Conservation (phyloP, 108 stramenopile species). For the Aurantiochytrium sp. region DNA sequence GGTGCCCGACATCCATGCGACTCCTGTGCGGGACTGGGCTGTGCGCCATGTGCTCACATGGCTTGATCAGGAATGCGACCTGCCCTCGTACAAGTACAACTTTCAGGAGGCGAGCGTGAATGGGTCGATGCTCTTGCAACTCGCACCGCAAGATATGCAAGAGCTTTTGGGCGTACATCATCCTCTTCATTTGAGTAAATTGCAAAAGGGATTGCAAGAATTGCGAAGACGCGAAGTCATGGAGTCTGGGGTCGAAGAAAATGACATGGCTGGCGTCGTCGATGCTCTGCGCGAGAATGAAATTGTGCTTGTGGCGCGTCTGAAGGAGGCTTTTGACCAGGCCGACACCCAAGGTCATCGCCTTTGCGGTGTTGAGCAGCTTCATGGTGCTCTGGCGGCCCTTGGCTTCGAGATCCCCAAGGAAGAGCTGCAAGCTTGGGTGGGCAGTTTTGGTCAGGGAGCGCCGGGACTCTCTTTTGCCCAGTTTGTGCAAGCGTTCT, state of each 20-base stretch:
- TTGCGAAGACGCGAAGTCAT: not conserved
- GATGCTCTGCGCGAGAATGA: not conserved
- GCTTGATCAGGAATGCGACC: not conserved
- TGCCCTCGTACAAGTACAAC: slow-evolving; percentile 10
- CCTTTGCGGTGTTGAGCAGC: not conserved
- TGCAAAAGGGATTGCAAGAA: not conserved
- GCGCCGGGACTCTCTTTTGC: not conserved
- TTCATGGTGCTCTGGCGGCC: not conserved
- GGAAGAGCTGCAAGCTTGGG: not conserved
- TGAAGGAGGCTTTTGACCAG: not conserved
- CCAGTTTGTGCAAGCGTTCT: not conserved
- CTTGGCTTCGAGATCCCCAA: not conserved
- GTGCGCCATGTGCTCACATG: not conserved
- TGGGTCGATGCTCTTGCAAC: not conserved
- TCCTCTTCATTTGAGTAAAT: not conserved
- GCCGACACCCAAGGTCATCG: not conserved
- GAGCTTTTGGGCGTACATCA: not conserved
- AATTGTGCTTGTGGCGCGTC: not conserved
- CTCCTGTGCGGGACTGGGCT: not conserved
- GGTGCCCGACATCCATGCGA: not conserved
- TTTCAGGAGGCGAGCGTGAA: slow-evolving; percentile 8
- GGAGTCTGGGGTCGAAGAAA: not conserved
- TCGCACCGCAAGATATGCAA: not conserved
- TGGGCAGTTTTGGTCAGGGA: not conserved
- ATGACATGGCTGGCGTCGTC: not conserved